These are phyloP conservation scores for Heterobasidion parviporum DNA, from an alignment of 1,284 basidiomycete species.

Conservation along the genomic window DNA sequence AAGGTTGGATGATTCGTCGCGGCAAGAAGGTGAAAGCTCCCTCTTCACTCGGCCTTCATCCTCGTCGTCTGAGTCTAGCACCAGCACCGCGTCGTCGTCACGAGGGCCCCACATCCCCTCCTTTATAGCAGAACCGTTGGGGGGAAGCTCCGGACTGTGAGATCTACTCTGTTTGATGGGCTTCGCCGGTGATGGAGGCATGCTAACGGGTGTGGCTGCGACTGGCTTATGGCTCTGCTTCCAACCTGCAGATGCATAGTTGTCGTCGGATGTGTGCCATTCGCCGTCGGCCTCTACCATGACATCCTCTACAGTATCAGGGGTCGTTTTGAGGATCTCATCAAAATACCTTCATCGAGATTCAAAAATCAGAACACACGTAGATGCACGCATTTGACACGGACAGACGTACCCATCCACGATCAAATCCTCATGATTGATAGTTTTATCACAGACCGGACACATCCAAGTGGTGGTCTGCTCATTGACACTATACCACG, in stretches of 20 bases:
- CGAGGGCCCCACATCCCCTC: slow-evolving; percentile 34
- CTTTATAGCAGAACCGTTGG: slow-evolving; percentile 12
- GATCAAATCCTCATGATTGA: slow-evolving; percentile 79
- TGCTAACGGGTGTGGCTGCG: slow-evolving; percentile 19
- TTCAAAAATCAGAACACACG: neutral
- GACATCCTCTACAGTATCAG: slow-evolving; percentile 83
- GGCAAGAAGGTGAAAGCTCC: slow-evolving; percentile 55
- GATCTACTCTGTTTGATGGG: slow-evolving; percentile 4
- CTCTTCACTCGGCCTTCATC: slow-evolving; percentile 66
- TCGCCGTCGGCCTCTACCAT: slow-evolving; percentile 90
- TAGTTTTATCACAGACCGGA: slow-evolving; percentile 83
- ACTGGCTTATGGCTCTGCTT: slow-evolving; percentile 34
- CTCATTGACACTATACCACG: slow-evolving; percentile 94
- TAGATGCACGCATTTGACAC: slow-evolving; percentile 2
- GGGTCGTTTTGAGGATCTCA: slow-evolving; percentile 69
- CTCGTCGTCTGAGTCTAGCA: slow-evolving; percentile 70
- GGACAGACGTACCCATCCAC: slow-evolving; percentile 75
- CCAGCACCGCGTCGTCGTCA: slow-evolving; percentile 58
- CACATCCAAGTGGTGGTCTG: slow-evolving; percentile 95
- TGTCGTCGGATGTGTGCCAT: slow-evolving; percentile 91
- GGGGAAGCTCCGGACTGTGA: slow-evolving; percentile 9
- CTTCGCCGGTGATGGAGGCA: slow-evolving; percentile 18
- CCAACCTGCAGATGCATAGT: slow-evolving; percentile 72
- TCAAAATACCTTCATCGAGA: slow-evolving; percentile 61
- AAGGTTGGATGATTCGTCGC: slow-evolving; percentile 3